A percentile compares a stretch with the other conserved stretches of the same genome.
These are phyloP conservation scores for Globisporangium cystogenes DNA, from an alignment of 352 stramenopile genomes.

Conservation along the genomic window DNA sequence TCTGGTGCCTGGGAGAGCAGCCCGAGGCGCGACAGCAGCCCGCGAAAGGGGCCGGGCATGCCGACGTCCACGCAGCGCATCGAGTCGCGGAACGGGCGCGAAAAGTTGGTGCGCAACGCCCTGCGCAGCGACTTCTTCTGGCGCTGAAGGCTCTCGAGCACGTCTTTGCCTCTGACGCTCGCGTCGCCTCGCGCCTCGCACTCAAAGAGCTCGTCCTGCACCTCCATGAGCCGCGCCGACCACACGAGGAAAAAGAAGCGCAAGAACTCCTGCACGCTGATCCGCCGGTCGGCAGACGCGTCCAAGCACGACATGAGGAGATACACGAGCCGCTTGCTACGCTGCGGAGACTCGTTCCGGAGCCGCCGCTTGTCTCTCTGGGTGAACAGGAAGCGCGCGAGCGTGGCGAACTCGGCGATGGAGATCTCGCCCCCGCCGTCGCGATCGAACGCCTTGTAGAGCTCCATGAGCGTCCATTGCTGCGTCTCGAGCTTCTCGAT, in stretches of 20 bases:
- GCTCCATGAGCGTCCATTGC: constrained; percentile 37
- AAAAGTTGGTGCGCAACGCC: constrained; percentile 46
- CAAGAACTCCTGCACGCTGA: constrained; percentile 37
- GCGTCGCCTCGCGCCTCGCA: constrained; percentile 10
- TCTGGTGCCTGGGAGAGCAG: constrained; percentile 8
- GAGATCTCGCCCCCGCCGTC: constrained; percentile 41
- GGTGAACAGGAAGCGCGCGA: constrained; percentile 38
- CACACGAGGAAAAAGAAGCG: constrained; percentile 52
- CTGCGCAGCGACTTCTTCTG: constrained; percentile 24
- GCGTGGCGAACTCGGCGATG: constrained; percentile 40
- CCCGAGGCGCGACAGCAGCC: constrained; percentile 26
- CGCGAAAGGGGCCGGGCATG: constrained; percentile 33
- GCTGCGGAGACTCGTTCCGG: constrained; percentile 9
- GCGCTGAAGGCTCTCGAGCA: constrained; percentile 5
- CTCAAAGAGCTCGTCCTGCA: constrained; percentile 34
- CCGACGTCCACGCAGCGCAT: constrained; percentile 39
- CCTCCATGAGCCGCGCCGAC: constrained; percentile 41
- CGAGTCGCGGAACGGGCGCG: constrained; percentile 40
- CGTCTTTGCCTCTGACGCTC: constrained; percentile 1
- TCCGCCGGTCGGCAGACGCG: constrained; percentile 32
- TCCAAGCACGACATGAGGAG: constrained; percentile 46
- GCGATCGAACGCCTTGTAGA: constrained; percentile 44
- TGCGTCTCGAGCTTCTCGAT: constrained; percentile 39
- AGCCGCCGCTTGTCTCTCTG: constrained; percentile 12
- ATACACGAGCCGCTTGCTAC: constrained; percentile 39